Evolutionary conservation across 2,329 filamentous ascomycete genomes (phyloP).

Genomic region (Emergomyces orientalis): DNA sequence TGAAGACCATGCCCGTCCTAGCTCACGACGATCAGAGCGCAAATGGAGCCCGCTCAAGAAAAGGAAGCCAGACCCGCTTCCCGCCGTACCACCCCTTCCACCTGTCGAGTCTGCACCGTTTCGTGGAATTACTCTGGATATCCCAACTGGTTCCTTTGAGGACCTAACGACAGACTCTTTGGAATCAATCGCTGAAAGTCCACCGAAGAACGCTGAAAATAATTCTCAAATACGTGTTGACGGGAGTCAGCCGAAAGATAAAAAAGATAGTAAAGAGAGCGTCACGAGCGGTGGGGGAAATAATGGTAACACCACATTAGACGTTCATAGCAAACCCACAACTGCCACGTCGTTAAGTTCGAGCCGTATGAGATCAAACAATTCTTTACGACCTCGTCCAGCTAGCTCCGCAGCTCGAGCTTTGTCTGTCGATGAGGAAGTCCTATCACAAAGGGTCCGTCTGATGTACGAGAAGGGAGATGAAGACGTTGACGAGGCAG

Average conservation of each 20-base stretch:
- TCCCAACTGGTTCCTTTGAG: constrained; percentile 46
- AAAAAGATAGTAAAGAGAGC: background rate
- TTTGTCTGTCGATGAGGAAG: constrained; percentile 55
- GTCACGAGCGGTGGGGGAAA: background rate
- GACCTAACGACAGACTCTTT: constrained; percentile 45
- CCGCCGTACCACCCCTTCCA: constrained; percentile 26
- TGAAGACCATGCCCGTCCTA: constrained; percentile 30
- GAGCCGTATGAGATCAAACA: constrained; percentile 25
- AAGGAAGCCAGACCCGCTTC: constrained; percentile 30
- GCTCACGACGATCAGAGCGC: constrained; percentile 37
- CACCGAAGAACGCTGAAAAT: background rate
- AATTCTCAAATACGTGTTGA: background rate
- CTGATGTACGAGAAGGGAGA: constrained; percentile 56
- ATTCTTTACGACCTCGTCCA: constrained; percentile 31
- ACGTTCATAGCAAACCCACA: constrained; percentile 12
- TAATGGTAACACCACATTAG: background rate
- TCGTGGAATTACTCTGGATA: constrained; percentile 45
- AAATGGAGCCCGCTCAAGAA: constrained; percentile 32
- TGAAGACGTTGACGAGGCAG: constrained; percentile 41
- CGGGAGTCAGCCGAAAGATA: background rate
- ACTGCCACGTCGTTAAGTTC: constrained; percentile 19
- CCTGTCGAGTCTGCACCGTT: constrained; percentile 33
- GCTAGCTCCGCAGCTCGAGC: constrained; percentile 37
- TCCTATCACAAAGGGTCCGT: constrained; percentile 52
- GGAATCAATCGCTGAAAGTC: constrained; percentile 8